Conservation (phyloP, 441 rosid genomes). For the Adansonia gregorii region DNA sequence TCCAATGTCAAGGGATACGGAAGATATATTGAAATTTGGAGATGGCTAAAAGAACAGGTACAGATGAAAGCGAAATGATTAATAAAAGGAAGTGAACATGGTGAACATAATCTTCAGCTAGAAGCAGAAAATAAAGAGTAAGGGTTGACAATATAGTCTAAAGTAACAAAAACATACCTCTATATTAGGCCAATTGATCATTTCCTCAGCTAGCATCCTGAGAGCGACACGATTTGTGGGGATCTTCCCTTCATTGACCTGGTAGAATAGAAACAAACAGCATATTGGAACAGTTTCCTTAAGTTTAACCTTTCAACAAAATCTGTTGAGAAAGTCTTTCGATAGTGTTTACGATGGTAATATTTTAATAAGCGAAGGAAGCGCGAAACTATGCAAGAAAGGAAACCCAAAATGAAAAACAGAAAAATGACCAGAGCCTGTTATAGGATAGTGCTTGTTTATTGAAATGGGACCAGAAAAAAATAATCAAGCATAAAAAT, state of each 20-base stretch:
- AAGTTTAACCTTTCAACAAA: not conserved
- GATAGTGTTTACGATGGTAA: constrained; percentile 9
- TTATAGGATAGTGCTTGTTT: not conserved
- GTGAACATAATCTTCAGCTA: constrained; percentile 8
- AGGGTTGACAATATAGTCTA: not conserved
- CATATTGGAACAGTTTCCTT: constrained; percentile 1
- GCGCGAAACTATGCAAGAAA: not conserved
- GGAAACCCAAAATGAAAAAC: not conserved
- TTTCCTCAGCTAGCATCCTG: constrained; percentile 77
- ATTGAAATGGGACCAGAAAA: not conserved
- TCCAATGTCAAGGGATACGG: not conserved
- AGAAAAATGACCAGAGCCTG: not conserved
- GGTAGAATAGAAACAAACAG: constrained; percentile 27
- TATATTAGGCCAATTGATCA: constrained; percentile 86
- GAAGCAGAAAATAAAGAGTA: not conserved
- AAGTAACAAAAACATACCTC: constrained; percentile 55
- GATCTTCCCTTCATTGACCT: constrained; percentile 84
- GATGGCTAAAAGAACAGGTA: not conserved
- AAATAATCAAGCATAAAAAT: not conserved
- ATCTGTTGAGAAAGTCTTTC: not conserved
- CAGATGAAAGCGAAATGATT: not conserved
- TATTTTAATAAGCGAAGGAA: not conserved
- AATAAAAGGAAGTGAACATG: not conserved
- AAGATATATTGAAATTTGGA: not conserved
- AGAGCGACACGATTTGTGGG: constrained; percentile 74